Evolutionary conservation across 768 basidiomycete species (phyloP), one percentile per base, ranked within the genome.

Genomic region (Auricularia auricula-judae): DNA sequence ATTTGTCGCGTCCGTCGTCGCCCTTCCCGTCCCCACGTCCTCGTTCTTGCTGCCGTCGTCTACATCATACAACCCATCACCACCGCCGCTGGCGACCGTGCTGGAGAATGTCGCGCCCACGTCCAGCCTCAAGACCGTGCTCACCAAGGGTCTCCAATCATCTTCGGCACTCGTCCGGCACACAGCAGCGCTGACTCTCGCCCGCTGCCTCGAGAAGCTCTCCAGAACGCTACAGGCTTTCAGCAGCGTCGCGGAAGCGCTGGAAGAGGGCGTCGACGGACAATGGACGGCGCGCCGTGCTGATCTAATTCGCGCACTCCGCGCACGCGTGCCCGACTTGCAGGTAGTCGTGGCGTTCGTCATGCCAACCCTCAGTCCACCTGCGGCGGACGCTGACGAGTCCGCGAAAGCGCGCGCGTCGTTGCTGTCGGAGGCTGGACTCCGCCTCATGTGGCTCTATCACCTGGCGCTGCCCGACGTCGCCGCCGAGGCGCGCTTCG

Each of bases 371-470:
- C 44, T 54, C 43, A 44, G 12, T 12, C 47, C 2, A 42, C 42
- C 12, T 53, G 39, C 56, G 62, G 3, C 64, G 63, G 1, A 76
- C 76, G 47, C 67, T 73, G n/a, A 79, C 76, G 63, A 83, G 78
- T 54, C 53, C n/a, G 8, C 72, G 75, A 74, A 0, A 84, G 85
- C 39, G 66, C 66, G 54, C 68, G 66, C 44, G 62, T 69, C 71
- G 0, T 73, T 98, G 66, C 75, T 97, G 35, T 82, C 86, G 0
- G 95, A 98, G 75, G 82, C 83, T 61, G 85, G 93, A 1, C 85
- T 93, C 68, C 75, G 93, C 34, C 73, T 98, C 51, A 76, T 97
- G 66, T 89, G 88, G 83, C 79, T 95, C 61, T 98, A 97, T 72
- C 91, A 96, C 68, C 80, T 80, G 29, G 86, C 84, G 65, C 73